Conservation (phyloP, 257 asterid genomes). For the Scutellaria barbata region DNA sequence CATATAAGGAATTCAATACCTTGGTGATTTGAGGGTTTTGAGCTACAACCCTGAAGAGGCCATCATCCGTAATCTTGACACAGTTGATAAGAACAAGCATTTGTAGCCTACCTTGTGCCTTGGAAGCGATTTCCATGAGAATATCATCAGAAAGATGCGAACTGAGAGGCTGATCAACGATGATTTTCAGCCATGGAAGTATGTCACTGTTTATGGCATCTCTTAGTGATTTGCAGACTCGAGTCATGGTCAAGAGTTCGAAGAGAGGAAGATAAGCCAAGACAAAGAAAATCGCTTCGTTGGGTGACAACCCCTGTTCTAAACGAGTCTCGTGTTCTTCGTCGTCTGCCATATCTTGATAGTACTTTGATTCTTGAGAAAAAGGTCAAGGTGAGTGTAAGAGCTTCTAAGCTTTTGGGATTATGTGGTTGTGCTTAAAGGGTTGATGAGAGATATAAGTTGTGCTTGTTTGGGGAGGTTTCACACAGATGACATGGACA, state of each 20-base stretch:
- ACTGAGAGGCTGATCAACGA: slow-evolving; percentile 60
- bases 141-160: slow-evolving; percentile 49
- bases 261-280: slow-evolving; percentile 66
- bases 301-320: slow-evolving; percentile 44
- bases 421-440: slow-evolving; percentile 2
- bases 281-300: slow-evolving; percentile 68
- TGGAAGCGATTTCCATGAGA: slow-evolving; percentile 53
- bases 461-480: background rate
- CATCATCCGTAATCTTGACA: slow-evolving; percentile 61
- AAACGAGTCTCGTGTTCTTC: slow-evolving; percentile 13
- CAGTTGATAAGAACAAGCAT: slow-evolving; percentile 62
- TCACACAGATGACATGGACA: slow-evolving; percentile 6
- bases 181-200: slow-evolving; percentile 68
- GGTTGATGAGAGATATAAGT: background rate
- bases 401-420: background rate
- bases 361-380: background rate
- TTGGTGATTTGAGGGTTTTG: slow-evolving; percentile 60
- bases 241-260: slow-evolving; percentile 56
- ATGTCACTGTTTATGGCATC: slow-evolving; percentile 63
- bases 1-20: slow-evolving; percentile 43
- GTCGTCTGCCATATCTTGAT: slow-evolving; percentile 30
- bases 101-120: slow-evolving; percentile 56
- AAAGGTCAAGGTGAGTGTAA: background rate
- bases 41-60: slow-evolving; percentile 46
- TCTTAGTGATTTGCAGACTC: slow-evolving; percentile 70